Base-by-base conservation (phyloP, 2,329 filamentous ascomycete genomes). In the Hypomyces perniciosus region DNA sequence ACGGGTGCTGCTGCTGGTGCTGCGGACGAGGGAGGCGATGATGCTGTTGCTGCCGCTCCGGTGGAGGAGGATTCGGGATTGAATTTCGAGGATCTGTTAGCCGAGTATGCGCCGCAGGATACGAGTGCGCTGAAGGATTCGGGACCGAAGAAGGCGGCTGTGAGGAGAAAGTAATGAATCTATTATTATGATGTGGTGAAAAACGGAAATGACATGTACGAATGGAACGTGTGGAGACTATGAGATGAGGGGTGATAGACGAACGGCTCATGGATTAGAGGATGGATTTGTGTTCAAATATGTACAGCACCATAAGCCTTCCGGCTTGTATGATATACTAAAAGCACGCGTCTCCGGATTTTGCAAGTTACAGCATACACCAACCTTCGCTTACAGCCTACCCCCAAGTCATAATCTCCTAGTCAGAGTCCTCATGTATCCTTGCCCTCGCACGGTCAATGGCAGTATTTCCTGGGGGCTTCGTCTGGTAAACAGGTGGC, bases 401-500 rank as follows among this genome's bases (percentile, higher is more conserved):
- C 31, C 13, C 13, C 33, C 28, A 13, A 27, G 12, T 27, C 30
- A 46, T 7, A 8, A 8, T n/a, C 26, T 26, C 31, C 68, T 76
- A 81, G 57, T 82, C 77, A 51, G 80, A 83, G 61, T 84, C 80
- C 50, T 81, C 77, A 57, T 82, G 73, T 60, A 83, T 80, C 44
- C 72, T 76, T 46, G 79, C 80, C 56, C 79, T 68, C 45, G 80
- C 80, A 44, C 79, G 71, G 59, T 83, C 80, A 45, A 83, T 75
- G 10, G 77, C 80, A n/a, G 80, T 83, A 57, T 83, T 66, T 4
- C 79, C 79, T 1, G 70, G 67, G 40, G 72, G 68, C 67, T 79
- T 78, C 60, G 73, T 70, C 46, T 69, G 62, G 57, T 79, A 74
- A n/a, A 83, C 77, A 3, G 81, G 81, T 4, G 81, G 80, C 51